Base-by-base conservation (phyloP, 1,284 basidiomycete species). In the Sanghuangporus baumii region DNA sequence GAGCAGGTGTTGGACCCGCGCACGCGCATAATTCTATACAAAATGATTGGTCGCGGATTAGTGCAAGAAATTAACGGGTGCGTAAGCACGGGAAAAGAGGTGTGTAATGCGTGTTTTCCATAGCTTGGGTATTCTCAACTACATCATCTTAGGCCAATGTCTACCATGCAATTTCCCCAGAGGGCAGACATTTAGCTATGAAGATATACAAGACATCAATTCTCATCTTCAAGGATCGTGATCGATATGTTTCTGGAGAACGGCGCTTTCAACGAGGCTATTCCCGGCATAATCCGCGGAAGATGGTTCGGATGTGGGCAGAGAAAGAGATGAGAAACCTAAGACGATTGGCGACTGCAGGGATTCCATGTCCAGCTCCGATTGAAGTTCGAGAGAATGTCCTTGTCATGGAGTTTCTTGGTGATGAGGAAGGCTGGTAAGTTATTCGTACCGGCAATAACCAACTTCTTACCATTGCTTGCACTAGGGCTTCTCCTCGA, bases 151-250 rank as follows among this genome's bases (percentile, higher is more conserved):
- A 95, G 93, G 94, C 94, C 2, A 97, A 96, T 68, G 94, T 97
- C 7, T 97, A 97, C 71, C 93, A 95, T 72, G 93, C 93, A 0
- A 72, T 88, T 48, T 85, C 88, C 0, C 84, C 87, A 0, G 80
- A 83, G 9, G 75, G 76, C 16, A 74, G 75, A 16, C 91, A 89
- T 73, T 77, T 96, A 38, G 95, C 96, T 0, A 81, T 99, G 66
- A 99, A 99, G 76, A 96, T 99, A 68, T 99, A 96, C 81, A 97
- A 99, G 74, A 99, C 97, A 0, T 96, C 94, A 34, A 99, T 99
- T 67, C 85, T 99, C 7, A 83, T 96, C 8, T 99, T 99, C 81
- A 97, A 98, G 74, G 93, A 98, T 70, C 87, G 97, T 11, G 94
- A 97, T 72, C 90, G 92, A 63, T 98, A 98, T 74, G 95, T 98